Percentiles rank a stretch among this genome's conserved stretches.
Conservation (phyloP, 108 stramenopile genomes). For the Cyclotella choctawhatcheeana region DNA sequence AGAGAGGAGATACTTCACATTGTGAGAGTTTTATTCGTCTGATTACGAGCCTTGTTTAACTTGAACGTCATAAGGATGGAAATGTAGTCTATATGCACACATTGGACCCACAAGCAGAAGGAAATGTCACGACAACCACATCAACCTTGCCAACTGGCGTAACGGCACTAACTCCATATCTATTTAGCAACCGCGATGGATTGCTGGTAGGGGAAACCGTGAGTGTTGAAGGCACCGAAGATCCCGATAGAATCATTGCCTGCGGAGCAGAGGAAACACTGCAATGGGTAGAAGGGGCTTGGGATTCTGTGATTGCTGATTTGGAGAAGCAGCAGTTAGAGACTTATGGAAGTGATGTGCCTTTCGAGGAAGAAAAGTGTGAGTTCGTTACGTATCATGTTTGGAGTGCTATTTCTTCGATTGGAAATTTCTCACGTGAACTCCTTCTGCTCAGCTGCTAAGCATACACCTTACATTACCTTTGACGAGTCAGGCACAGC, state of each 20-base stretch:
- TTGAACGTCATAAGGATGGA: constrained; percentile 9
- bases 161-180: constrained; percentile 23
- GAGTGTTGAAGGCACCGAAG: not conserved
- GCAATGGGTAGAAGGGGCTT: not conserved
- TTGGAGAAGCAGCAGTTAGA: constrained; percentile 13
- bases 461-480: constrained; percentile 37
- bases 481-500: constrained; percentile 19
- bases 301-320: constrained; percentile 33
- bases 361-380: constrained; percentile 19
- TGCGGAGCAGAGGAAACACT: not conserved
- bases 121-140: constrained; percentile 1
- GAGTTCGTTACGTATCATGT: constrained; percentile 6
- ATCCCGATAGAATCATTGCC: not conserved
- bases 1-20: too few relatives aligned
- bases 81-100: constrained; percentile 12
- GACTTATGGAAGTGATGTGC: constrained; percentile 11
- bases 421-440: not conserved
- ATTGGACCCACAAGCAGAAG: constrained; percentile 7
- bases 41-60: not conserved
- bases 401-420: not conserved
- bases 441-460: constrained; percentile 11
- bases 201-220: constrained; percentile 28
- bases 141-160: constrained; percentile 24
- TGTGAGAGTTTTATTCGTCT: not conserved
- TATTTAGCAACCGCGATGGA: constrained; percentile 30